Evolutionary conservation across 768 basidiomycete species (phyloP).

Genomic region (Pisolithus microcarpus): DNA sequence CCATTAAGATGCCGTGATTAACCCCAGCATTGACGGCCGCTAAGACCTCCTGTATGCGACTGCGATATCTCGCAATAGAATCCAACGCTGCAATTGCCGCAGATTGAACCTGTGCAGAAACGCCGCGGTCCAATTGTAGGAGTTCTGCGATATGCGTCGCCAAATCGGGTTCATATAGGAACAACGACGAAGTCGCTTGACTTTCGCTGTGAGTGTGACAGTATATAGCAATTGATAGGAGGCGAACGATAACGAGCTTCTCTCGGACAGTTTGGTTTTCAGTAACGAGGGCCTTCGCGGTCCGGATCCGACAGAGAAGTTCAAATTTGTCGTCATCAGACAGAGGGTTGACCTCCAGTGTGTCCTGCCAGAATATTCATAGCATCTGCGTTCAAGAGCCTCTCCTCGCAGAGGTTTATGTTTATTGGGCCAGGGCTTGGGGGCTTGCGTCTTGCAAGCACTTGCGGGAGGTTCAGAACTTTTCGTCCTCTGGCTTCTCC

Average conservation of each 20-base stretch:
- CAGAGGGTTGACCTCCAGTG: constrained; percentile 57
- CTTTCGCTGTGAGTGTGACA: constrained; percentile 80
- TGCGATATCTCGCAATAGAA: constrained; percentile 78
- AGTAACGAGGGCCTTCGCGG: constrained; percentile 60
- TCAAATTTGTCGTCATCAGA: constrained; percentile 84
- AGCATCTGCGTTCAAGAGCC: constrained; percentile 52
- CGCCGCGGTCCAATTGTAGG: constrained; percentile 68
- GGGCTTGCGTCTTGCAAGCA: constrained; percentile 40
- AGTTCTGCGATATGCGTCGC: constrained; percentile 85
- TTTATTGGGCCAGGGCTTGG: constrained; percentile 45
- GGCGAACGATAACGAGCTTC: constrained; percentile 72
- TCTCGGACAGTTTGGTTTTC: constrained; percentile 58
- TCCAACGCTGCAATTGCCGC: constrained; percentile 88
- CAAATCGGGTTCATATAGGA: constrained; percentile 93
- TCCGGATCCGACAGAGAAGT: constrained; percentile 77
- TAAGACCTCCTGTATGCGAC: constrained; percentile 78
- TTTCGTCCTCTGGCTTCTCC: constrained; percentile 40
- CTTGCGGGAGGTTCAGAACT: constrained; percentile 37
- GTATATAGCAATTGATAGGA: constrained; percentile 86
- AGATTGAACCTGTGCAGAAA: constrained; percentile 69
- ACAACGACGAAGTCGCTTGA: constrained; percentile 72
- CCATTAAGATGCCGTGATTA: constrained; percentile 92
- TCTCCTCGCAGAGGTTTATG: constrained; percentile 56
- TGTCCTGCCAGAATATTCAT: constrained; percentile 74
- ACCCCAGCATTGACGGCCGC: constrained; percentile 91